Evolutionary conservation across 2,329 filamentous ascomycete genomes (phyloP), one percentile per base, ranked within the genome.

Genomic region (Pseudogymnoascus sp.): DNA sequence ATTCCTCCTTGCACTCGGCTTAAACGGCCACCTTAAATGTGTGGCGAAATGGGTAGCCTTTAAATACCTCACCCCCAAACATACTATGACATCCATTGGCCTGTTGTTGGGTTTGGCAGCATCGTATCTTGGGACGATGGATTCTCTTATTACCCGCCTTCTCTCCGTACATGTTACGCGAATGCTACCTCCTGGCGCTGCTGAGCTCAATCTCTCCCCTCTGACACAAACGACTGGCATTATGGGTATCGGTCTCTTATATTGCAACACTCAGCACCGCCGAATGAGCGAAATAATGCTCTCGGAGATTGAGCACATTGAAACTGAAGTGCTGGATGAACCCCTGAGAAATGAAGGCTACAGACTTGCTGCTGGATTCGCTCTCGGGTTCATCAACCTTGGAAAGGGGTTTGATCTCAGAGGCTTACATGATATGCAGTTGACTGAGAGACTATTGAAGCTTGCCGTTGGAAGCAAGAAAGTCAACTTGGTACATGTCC

Each of bases 231-330:
- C 95, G 0, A 95, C 93, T 1, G 95, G 93, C 19, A 89, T 99
- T 44, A 96, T 99, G 91, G 95, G 95, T 1, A 96, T 99, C 68
- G 95, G 95, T 0, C 78, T 99, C 42, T 80, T 99, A 1, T 99
- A 97, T 75, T 96, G 89, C 76, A 89, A 93, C 72, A 97, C 93
- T 29, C 93, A 97, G 71, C 96, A 99, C 76, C 89, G 96, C 31
- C 88, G 96, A 38, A 99, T 99, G 95, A 97, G 92, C 72, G 95
- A 99, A 74, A 91, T 97, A 17, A 97, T 99, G 91, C 85, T 99
- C 60, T 97, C 93, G 0, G 95, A 99, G 74, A 95, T 99, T 65
- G 92, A 97, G 73, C 89, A 93, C 66, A 83, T 91, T 61, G 91
- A 95, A 50, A 78, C 81, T 26, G 83, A 90, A 38, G 89, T 93